Percentiles rank a stretch among this genome's conserved stretches.
Conservation (phyloP, 768 basidiomycete genomes). For the Coprinopsis cinerea region DNA sequence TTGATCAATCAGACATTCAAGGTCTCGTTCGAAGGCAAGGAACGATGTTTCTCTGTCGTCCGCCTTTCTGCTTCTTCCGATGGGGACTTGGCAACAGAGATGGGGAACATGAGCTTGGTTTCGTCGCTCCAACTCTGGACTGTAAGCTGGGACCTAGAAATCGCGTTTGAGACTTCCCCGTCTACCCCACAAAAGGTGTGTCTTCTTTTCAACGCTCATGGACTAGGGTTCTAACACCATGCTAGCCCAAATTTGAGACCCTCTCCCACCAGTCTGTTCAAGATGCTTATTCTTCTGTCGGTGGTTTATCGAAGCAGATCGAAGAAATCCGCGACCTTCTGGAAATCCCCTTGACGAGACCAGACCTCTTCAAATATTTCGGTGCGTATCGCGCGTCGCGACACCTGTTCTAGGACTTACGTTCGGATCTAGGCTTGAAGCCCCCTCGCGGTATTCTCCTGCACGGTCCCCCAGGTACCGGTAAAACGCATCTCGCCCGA, state of each 20-base stretch:
- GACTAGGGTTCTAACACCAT: background rate
- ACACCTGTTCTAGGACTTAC: slow-evolving; percentile 8
- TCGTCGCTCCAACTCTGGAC: slow-evolving; percentile 13
- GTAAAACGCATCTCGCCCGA: slow-evolving; percentile 94
- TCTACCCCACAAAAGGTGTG: slow-evolving; percentile 5
- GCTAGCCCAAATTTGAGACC: slow-evolving; percentile 42
- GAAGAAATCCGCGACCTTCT: slow-evolving; percentile 52
- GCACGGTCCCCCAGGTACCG: slow-evolving; percentile 95
- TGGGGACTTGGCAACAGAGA: slow-evolving; percentile 30
- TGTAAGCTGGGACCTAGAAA: slow-evolving; percentile 60
- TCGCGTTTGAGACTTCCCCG: slow-evolving; percentile 30
- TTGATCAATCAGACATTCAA: slow-evolving; percentile 55
- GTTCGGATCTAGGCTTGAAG: slow-evolving; percentile 55
- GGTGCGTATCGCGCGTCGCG: slow-evolving; percentile 18
- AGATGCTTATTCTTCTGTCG: slow-evolving; percentile 76
- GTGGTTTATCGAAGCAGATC: slow-evolving; percentile 86
- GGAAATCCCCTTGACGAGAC: slow-evolving; percentile 28
- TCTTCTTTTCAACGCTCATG: slow-evolving; percentile 11
- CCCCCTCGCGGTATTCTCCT: slow-evolving; percentile 94
- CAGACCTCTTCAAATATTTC: slow-evolving; percentile 28
- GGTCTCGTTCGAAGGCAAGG: slow-evolving; percentile 55
- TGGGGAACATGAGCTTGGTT: slow-evolving; percentile 42
- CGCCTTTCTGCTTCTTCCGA: slow-evolving; percentile 30
- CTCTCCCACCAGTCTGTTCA: slow-evolving; percentile 34
- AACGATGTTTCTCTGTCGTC: slow-evolving; percentile 51